These are phyloP conservation scores for Penicillium lagena DNA, from an alignment of 495 filamentous ascomycete species.

Conservation along the genomic window DNA sequence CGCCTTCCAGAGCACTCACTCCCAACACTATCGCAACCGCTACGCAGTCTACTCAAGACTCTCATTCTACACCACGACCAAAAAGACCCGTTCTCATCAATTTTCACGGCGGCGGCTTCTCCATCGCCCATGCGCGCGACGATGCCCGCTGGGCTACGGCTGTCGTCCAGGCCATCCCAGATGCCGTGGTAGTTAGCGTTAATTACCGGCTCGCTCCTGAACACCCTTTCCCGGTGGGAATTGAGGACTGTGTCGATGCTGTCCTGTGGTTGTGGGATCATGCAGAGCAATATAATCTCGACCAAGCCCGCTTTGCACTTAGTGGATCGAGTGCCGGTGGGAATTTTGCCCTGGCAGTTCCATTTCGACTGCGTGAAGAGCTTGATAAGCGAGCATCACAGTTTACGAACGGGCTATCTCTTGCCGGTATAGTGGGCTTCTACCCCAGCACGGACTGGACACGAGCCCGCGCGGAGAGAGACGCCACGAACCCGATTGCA, in stretches of 20 bases:
- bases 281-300: conserved; percentile 40
- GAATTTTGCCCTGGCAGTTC: conserved; percentile 66
- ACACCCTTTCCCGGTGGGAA: conserved; percentile 37
- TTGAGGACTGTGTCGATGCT: conserved; percentile 61
- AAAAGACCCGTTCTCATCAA: conserved; percentile 11
- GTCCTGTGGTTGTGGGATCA: conserved; percentile 43
- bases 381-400: conserved; percentile 5
- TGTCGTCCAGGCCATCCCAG: conserved; percentile 4
- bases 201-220: conserved; percentile 34
- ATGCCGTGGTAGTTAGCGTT: conserved; percentile 16
- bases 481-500: conserved; percentile 13
- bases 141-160: conserved; percentile 12
- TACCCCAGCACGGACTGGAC: conserved; percentile 75
- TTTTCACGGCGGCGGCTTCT: conserved; percentile 33
- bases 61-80: neutral
- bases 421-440: conserved; percentile 51
- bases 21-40: no score
- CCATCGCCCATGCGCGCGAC: conserved; percentile 24
- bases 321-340: conserved; percentile 71
- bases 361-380: conserved; percentile 46
- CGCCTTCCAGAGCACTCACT: neutral
- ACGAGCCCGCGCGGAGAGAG: conserved; percentile 44
- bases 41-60: neutral
- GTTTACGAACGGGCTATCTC: conserved; percentile 15
- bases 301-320: conserved; percentile 50